These are phyloP conservation scores for Talaromyces marneffei DNA, from an alignment of 2,329 filamentous ascomycete genomes.

Conservation along the genomic window DNA sequence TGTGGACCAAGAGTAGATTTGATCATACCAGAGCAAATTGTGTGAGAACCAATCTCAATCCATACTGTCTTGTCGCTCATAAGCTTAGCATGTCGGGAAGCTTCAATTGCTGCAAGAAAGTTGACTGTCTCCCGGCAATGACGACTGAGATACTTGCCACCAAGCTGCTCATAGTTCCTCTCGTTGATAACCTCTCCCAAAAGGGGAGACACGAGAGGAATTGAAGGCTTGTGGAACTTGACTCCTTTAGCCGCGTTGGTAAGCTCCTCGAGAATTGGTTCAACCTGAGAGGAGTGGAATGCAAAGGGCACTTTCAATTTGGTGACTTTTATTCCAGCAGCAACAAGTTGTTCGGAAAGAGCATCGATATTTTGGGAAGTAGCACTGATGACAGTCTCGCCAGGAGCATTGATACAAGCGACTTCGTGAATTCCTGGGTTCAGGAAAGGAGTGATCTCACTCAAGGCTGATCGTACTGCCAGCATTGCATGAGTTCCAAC, in stretches of 20 bases:
- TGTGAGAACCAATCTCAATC: conserved; percentile 46
- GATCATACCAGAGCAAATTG: conserved; percentile 43
- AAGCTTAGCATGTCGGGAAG: conserved; percentile 19
- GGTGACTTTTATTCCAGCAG: conserved; percentile 36
- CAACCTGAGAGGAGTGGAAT: conserved; percentile 44
- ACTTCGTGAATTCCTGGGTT: conserved; percentile 23
- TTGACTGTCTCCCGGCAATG: conserved; percentile 44
- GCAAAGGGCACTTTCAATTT: conserved; percentile 42
- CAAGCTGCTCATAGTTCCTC: conserved; percentile 25
- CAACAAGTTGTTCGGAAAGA: conserved; percentile 30
- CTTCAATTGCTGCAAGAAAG: conserved; percentile 37
- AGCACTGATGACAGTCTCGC: conserved; percentile 41
- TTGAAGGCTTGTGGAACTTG: conserved; percentile 34
- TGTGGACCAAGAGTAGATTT: conserved; percentile 28
- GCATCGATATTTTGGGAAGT: conserved; percentile 32
- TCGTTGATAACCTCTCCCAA: conserved; percentile 41
- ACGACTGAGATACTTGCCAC: conserved; percentile 36
- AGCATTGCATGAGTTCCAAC: conserved; percentile 42
- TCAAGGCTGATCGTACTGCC: conserved; percentile 36
- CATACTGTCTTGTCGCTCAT: conserved; percentile 31
- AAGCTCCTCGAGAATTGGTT: conserved; percentile 41
- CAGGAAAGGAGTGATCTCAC: conserved; percentile 28
- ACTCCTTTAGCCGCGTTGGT: conserved; percentile 33
- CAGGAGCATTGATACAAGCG: conserved; percentile 42
- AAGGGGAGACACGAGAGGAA: conserved; percentile 44